A percentile compares a stretch with the other conserved stretches of the same genome.
Conservation (phyloP, 2,329 filamentous ascomycete genomes). For the Pyricularia pennisetigena region DNA sequence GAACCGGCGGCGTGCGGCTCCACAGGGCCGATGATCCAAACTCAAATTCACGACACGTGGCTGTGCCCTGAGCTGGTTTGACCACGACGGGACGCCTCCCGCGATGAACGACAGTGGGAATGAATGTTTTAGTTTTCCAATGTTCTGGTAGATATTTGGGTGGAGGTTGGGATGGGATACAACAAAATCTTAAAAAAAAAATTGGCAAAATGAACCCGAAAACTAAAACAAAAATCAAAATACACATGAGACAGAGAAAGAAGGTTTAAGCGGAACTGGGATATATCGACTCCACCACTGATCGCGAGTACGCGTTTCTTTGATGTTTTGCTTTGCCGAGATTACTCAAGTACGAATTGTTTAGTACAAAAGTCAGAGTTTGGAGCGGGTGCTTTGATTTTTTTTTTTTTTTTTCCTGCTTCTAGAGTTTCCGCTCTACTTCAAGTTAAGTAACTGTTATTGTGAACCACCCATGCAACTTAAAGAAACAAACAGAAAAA, state of each 20-base stretch:
- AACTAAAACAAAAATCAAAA: background rate
- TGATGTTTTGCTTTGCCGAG: background rate
- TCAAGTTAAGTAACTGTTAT: background rate
- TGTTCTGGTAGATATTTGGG: background rate
- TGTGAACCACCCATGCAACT: too few relatives aligned
- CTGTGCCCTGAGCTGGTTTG: background rate
- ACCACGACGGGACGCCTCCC: background rate
- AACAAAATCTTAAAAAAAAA: too few relatives aligned
- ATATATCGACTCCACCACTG: background rate
- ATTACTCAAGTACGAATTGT: background rate
- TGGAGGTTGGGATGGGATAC: background rate
- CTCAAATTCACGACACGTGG: background rate
- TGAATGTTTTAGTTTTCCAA: background rate
- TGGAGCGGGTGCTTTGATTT: background rate
- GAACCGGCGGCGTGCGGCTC: background rate
- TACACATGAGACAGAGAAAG: background rate
- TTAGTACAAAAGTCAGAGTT: background rate
- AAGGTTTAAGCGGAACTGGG: background rate
- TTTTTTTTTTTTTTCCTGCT: background rate
- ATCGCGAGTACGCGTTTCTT: background rate
- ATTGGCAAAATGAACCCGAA: background rate
- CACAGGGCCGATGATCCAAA: background rate
- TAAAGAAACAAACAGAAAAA: background rate
- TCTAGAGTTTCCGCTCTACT: background rate
- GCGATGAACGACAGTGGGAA: background rate